Evolutionary conservation across 495 filamentous ascomycete species (phyloP).

Genomic region (Hyaloscypha hepaticicola): DNA sequence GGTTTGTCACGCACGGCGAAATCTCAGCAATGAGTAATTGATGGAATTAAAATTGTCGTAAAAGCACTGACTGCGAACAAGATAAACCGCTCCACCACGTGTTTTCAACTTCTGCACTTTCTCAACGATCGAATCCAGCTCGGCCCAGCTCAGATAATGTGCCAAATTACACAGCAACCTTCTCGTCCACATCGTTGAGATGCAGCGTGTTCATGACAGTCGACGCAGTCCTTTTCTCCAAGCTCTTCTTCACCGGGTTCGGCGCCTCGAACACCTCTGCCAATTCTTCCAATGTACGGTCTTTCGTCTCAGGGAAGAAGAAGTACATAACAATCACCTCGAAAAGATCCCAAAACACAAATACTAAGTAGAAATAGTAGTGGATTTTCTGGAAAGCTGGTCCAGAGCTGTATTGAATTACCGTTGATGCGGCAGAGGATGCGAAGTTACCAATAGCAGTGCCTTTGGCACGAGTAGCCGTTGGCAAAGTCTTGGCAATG

Average conservation of each 20-base stretch:
- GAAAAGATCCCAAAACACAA: conserved; percentile 23
- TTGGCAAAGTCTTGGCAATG: conserved; percentile 59
- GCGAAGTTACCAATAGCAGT: conserved; percentile 47
- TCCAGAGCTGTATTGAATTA: conserved; percentile 47
- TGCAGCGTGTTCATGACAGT: too few species aligned
- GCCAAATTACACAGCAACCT: too few species aligned
- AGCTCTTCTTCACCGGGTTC: conserved; percentile 53
- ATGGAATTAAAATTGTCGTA: too few species aligned
- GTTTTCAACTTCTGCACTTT: too few species aligned
- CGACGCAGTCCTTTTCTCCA: conserved; percentile 42
- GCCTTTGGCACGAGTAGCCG: conserved; percentile 59
- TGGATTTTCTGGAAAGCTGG: conserved; percentile 53
- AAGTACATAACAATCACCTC: conserved; percentile 24
- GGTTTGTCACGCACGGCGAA: too few species aligned
- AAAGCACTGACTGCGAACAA: too few species aligned
- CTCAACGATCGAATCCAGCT: too few species aligned
- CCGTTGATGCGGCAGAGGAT: conserved; percentile 38
- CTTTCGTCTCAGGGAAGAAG: conserved; percentile 26
- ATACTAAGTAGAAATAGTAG: conserved; percentile 53
- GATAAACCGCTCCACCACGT: too few species aligned
- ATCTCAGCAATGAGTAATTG: too few species aligned
- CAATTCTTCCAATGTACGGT: conserved; percentile 57
- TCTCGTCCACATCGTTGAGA: too few species aligned
- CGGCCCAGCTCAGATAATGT: too few species aligned
- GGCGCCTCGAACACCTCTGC: conserved; percentile 58